Base-by-base conservation (phyloP, 192 early-diverging fungal species). In the Linnemannia zychae region DNA sequence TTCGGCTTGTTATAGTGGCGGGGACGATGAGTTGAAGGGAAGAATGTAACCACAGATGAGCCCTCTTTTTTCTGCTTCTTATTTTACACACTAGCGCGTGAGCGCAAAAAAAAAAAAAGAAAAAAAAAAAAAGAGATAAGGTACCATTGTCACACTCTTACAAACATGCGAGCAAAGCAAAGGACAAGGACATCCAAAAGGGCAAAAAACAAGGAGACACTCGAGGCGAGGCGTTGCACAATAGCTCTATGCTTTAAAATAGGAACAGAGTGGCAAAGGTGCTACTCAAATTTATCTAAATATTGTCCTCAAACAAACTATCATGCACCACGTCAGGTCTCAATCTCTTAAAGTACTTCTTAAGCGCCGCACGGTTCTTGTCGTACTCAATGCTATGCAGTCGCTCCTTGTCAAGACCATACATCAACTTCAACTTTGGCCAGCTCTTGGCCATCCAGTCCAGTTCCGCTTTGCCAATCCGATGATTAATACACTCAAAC, bases 391-490 rank as follows among this genome's bases (percentile, higher is more conserved):
- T 33, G 1, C 31, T 0, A 7, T 15, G 1, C 13, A 63, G 13
- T 12, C 57, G 57, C 28, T 33, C 57, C 57, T 13, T 63, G 57
- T 28, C 28, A 1, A 63, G 28, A 63, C 57, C 57, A 15, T 63
- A 24, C 18, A 34, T 16, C 44, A 76, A 18, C 24, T n/a, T 76
- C n/a, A 76, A 16, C 38, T 67, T 76, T 24, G 74, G 46, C 74
- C 40, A 76, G 16, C 44, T 44, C 5, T 76, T 67, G 7, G 74
- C 63, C 74, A 76, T 76, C 74, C 74, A 76, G 11, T 76, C 63
- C 60, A 76, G 5, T 63, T 67, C 74, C 0, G 46, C 20, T 22
- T 67, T 24, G 1, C 57, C 44, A 22, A 76, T 49, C 16, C 33
- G 4, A 33, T 76, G 60, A 4, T 76, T 67, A 0, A 67, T 20